These are phyloP conservation scores for Ceratocystis alfenasii DNA, from an alignment of 2,329 filamentous ascomycete species.

Conservation along the genomic window DNA sequence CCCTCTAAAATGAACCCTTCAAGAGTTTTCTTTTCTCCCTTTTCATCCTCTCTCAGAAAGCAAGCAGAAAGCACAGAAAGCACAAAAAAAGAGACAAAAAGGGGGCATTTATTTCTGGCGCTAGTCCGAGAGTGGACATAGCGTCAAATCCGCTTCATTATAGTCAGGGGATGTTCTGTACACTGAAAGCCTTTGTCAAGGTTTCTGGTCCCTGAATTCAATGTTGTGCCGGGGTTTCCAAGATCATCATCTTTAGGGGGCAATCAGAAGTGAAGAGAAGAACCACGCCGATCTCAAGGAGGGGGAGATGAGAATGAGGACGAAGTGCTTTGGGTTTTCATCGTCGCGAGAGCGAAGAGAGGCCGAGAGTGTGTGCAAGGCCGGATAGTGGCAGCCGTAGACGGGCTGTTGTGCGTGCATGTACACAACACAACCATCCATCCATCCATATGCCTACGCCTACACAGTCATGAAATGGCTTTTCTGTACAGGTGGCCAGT, in stretches of 20 bases:
- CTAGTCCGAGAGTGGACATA: neutral
- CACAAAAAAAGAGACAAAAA: neutral
- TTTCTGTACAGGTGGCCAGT: neutral
- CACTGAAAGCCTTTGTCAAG: slow-evolving; percentile 4
- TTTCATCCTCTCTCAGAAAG: slow-evolving; percentile 7
- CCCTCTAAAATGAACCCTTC: neutral
- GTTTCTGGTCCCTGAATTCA: neutral
- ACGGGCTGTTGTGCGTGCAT: neutral
- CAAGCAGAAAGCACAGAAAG: no score
- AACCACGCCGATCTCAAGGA: neutral
- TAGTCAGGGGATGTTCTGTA: slow-evolving; percentile 6
- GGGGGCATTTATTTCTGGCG: neutral
- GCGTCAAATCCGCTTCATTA: neutral
- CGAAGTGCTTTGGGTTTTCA: neutral
- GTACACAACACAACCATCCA: neutral
- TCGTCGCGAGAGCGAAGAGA: neutral
- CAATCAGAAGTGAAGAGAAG: neutral
- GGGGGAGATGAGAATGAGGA: neutral
- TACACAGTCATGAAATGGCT: neutral
- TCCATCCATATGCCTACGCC: neutral
- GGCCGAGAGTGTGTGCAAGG: neutral
- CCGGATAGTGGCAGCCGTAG: neutral
- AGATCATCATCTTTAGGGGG: slow-evolving; percentile 5
- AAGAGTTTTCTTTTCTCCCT: slow-evolving; percentile 2
- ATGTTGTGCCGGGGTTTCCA: neutral